Conservation (phyloP, 768 basidiomycete species). For the Lactarius quietus region DNA sequence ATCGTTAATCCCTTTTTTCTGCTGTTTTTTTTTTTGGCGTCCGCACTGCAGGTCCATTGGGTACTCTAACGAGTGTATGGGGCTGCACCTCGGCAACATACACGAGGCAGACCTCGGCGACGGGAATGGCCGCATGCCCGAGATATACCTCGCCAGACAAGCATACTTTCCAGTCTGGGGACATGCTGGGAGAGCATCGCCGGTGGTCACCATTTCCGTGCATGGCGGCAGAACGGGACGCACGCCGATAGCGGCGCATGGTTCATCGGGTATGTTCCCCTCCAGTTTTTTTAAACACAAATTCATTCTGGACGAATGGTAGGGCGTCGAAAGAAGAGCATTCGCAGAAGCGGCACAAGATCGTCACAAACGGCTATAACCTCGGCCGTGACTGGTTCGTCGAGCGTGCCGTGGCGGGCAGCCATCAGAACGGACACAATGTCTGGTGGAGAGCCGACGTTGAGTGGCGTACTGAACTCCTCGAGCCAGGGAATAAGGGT, state of each 20-base stretch:
- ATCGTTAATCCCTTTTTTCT: neutral
- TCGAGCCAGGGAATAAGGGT: slow-evolving; percentile 70
- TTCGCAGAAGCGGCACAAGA: slow-evolving; percentile 64
- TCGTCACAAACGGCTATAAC: slow-evolving; percentile 78
- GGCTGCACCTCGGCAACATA: slow-evolving; percentile 68
- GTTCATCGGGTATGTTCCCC: slow-evolving; percentile 61
- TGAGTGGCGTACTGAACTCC: slow-evolving; percentile 67
- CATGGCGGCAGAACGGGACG: slow-evolving; percentile 86
- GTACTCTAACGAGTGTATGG: slow-evolving; percentile 79
- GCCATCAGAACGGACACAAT: slow-evolving; percentile 48
- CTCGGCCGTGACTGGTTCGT: slow-evolving; percentile 78
- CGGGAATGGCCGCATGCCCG: slow-evolving; percentile 63
- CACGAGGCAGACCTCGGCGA: slow-evolving; percentile 85
- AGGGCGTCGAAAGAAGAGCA: slow-evolving; percentile 77
- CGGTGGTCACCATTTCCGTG: slow-evolving; percentile 87
- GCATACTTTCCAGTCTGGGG: slow-evolving; percentile 71
- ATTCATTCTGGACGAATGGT: neutral
- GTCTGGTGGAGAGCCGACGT: slow-evolving; percentile 75
- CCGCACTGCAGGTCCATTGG: slow-evolving; percentile 59
- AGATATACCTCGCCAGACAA: slow-evolving; percentile 74
- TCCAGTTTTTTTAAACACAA: neutral
- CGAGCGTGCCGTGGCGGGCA: slow-evolving; percentile 55
- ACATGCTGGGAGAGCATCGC: slow-evolving; percentile 87
- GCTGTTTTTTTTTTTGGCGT: neutral
- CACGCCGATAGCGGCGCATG: slow-evolving; percentile 69